Conservation (phyloP, 192 early-diverging fungal species). For the Coemansia sp. region DNA sequence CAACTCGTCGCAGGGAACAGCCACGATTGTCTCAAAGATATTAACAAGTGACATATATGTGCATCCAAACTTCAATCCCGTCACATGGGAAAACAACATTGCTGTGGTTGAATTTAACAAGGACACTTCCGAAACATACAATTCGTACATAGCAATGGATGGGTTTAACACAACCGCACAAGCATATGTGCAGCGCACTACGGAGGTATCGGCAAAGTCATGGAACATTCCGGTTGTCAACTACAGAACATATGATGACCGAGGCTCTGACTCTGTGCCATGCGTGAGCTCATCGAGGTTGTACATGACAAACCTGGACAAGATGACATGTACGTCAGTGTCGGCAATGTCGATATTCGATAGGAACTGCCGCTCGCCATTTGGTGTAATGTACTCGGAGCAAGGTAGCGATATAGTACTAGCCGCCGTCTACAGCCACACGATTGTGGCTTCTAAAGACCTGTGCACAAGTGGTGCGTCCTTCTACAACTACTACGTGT, state of each 20-base stretch:
- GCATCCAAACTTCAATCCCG: slow-evolving; percentile 27
- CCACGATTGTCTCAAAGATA: background rate
- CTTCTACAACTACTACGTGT: slow-evolving; percentile 29
- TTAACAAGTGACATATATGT: slow-evolving; percentile 9
- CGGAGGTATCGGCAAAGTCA: background rate
- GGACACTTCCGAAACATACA: background rate
- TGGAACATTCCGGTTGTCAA: slow-evolving; percentile 19
- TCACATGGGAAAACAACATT: slow-evolving; percentile 39
- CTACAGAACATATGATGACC: background rate
- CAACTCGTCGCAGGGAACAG: slow-evolving; percentile 1
- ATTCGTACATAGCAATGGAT: slow-evolving; percentile 11
- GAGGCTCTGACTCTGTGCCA: background rate
- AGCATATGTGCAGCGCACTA: slow-evolving; percentile 13
- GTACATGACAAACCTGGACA: background rate
- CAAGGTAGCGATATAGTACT: slow-evolving; percentile 1
- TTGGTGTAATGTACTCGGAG: slow-evolving; percentile 23
- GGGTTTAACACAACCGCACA: background rate
- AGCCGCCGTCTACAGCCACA: slow-evolving; percentile 34
- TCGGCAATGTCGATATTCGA: slow-evolving; percentile 3
- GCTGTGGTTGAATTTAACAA: slow-evolving; percentile 29
- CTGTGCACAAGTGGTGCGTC: slow-evolving; percentile 17
- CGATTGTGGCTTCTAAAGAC: slow-evolving; percentile 10
- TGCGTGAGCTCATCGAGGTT: background rate
- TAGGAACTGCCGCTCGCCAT: slow-evolving; percentile 31
- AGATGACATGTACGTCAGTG: slow-evolving; percentile 13